Evolutionary conservation across 441 rosid species (phyloP), one percentile per base, ranked within the genome.

Genomic region (Manihot esculenta): DNA sequence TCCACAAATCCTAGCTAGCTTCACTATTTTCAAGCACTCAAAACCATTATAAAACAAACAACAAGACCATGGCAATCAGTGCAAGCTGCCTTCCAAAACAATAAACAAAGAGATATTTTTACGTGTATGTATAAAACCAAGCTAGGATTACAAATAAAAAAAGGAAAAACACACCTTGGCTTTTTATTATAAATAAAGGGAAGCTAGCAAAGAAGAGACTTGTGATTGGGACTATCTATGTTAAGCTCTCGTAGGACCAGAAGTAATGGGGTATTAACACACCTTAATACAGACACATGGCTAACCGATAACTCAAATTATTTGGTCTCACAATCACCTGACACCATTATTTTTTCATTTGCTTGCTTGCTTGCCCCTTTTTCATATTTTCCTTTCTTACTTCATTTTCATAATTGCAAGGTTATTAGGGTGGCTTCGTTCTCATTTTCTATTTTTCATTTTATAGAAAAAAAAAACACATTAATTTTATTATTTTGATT

Each of bases 241-340:
- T 55, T 71, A 72, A 74, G 78, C 60, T 35, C 17, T 14, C 14
- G 75, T 73, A 73, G 81, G 80, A 68, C 18, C 67, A 8, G 1
- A 26, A 23, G 53, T 48, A 76, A 64, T 53, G 69, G 74, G 77
- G 78, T 54, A 69, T 69, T 73, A 77, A 73, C 74, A 72, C 79
- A 62, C 26, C 73, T 73, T 74, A 76, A 74, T 74, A 44, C 66
- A 64, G 20, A 79, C 84, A 74, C 81, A 74, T 79, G 81, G 78
- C 69, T 71, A 45, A 68, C 76, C 20, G 78, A 73, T 73, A 72
- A 69, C 65, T 3, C n/a, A 62, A 68, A 70, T 49, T 47, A 76
- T 57, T 63, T 68, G 83, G 87, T 84, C 85, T 79, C 80, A 35
- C 80, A 82, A 84, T 77, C 79, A 55, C 49, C 48, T 72, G 82